Conservation (phyloP, 148 eudicot species). For the Polygonum aviculare region DNA sequence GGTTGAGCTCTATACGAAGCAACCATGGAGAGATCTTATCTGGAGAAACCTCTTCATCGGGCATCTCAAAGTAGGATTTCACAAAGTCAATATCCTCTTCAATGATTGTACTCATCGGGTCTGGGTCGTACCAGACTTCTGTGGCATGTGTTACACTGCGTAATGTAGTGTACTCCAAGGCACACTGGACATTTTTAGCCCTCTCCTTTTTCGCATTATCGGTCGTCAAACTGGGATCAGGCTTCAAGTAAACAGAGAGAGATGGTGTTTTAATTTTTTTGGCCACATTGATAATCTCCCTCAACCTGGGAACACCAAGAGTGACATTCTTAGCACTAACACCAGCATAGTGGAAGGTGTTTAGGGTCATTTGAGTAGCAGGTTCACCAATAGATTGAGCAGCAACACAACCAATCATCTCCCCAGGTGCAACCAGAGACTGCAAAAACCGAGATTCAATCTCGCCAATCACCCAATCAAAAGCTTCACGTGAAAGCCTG, state of each 20-base stretch:
- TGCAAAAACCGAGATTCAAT: slow-evolving; percentile 91
- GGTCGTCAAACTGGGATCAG: no score
- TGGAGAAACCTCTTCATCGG: slow-evolving; percentile 93
- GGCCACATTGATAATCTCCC: slow-evolving; percentile 96
- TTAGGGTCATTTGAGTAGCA: slow-evolving; percentile 98
- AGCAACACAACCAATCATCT: slow-evolving; percentile 99
- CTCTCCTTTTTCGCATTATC: slow-evolving; percentile 59
- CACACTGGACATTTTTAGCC: slow-evolving; percentile 94
- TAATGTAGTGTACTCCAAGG: slow-evolving; percentile 82
- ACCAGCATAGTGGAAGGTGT: slow-evolving; percentile 99
- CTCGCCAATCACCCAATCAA: slow-evolving; percentile 98
- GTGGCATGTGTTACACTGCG: slow-evolving; percentile 98
- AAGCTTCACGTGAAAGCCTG: slow-evolving; percentile 85
- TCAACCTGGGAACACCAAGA: slow-evolving; percentile 96
- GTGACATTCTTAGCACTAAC: slow-evolving; percentile 99
- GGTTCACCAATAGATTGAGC: slow-evolving; percentile 99
- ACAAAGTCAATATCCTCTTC: slow-evolving; percentile 95
- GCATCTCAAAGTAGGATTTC: slow-evolving; percentile 95
- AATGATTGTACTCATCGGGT: slow-evolving; percentile 84
- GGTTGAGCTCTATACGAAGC: slow-evolving; percentile 90
- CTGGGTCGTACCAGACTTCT: slow-evolving; percentile 99
- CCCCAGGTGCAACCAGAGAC: slow-evolving; percentile 97
- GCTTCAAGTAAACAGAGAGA: slow-evolving; percentile 72
- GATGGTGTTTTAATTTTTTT: slow-evolving; percentile 97
- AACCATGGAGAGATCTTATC: slow-evolving; percentile 96